Percentiles rank a stretch among this genome's conserved stretches.
Evolutionary conservation across 2,329 filamentous ascomycete genomes (phyloP).

Genomic region (Ophiocordyceps camponoti-floridani): DNA sequence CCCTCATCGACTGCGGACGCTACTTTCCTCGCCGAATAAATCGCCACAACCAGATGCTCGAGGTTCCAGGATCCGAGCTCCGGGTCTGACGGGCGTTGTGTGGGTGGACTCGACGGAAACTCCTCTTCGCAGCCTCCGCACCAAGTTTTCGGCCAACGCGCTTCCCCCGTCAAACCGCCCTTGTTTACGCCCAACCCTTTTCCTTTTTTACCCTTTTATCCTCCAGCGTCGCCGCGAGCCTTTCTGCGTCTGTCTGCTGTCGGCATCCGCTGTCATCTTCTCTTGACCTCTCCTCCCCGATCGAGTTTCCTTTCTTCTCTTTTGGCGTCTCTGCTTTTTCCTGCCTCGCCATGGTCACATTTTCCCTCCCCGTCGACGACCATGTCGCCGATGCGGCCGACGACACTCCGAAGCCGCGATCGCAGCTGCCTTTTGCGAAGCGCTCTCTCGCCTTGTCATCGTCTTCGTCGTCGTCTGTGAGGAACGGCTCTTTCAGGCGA

Average conservation of each 20-base stretch:
- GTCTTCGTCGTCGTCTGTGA: conserved; percentile 16
- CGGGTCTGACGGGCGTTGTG: neutral
- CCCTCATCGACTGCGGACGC: no score
- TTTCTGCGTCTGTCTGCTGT: neutral
- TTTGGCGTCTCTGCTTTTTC: no score
- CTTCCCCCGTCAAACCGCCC: neutral
- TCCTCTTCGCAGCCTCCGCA: neutral
- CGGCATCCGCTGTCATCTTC: neutral
- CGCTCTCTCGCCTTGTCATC: conserved; percentile 22
- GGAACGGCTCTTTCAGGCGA: conserved; percentile 11
- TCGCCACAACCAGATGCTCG: neutral
- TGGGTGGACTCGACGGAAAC: neutral
- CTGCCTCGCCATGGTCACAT: conserved; percentile 16
- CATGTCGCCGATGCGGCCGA: conserved; percentile 12
- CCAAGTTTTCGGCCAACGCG: neutral
- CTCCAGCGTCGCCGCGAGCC: no score
- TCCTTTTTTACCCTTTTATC: neutral
- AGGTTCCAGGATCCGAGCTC: neutral
- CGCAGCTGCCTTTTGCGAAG: conserved; percentile 24
- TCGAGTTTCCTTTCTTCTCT: neutral
- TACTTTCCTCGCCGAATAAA: neutral
- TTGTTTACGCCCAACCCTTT: neutral
- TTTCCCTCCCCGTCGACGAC: conserved; percentile 18
- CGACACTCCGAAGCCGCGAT: conserved; percentile 20
- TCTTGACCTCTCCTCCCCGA: neutral